Percentiles rank a stretch among this genome's conserved stretches.
phyloP scores from a whole-genome alignment of 2,329 filamentous ascomycete genomes.

The Xylariaceae sp. region DNA sequence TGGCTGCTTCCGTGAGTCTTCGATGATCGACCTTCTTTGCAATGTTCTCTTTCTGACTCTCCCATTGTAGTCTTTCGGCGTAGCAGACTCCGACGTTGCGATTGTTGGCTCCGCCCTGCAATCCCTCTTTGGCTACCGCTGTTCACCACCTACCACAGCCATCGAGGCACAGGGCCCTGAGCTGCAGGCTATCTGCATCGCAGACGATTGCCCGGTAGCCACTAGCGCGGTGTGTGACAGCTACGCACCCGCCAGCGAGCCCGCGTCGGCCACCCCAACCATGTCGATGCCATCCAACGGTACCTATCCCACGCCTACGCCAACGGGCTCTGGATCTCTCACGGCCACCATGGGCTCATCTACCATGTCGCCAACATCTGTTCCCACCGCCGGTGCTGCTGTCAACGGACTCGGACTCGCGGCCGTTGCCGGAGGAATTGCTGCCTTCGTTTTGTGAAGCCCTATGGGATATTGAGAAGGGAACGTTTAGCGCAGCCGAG shows the following conservation, averaged over 20 bases:
- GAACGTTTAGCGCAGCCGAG: not conserved
- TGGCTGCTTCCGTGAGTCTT: slow-evolving; percentile 42
- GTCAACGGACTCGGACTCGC: slow-evolving; percentile 27
- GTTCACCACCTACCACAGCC: slow-evolving; percentile 44
- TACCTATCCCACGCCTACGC: slow-evolving; percentile 5
- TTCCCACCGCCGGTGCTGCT: slow-evolving; percentile 25
- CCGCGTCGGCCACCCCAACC: slow-evolving; percentile 11
- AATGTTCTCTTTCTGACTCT: not conserved
- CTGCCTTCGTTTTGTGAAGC: slow-evolving; percentile 29
- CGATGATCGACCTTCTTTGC: not conserved
- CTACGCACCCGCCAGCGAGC: slow-evolving; percentile 37
- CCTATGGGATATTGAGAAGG: not conserved
- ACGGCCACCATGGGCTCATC: slow-evolving; percentile 7
- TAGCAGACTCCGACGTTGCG: slow-evolving; percentile 50
- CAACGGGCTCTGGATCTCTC: slow-evolving; percentile 16
- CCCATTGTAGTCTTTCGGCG: slow-evolving; percentile 48
- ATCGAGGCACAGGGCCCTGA: slow-evolving; percentile 44
- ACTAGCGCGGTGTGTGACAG: slow-evolving; percentile 43
- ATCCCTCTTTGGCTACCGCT: slow-evolving; percentile 50
- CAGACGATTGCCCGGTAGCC: slow-evolving; percentile 47
- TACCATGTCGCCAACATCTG: slow-evolving; percentile 10
- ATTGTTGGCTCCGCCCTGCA: slow-evolving; percentile 49
- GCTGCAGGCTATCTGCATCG: slow-evolving; percentile 56
- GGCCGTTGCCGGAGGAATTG: slow-evolving; percentile 26
- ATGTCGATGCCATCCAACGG: slow-evolving; percentile 6